Base-by-base conservation (phyloP, 306 rosid species). In the Prunus davidiana region DNA sequence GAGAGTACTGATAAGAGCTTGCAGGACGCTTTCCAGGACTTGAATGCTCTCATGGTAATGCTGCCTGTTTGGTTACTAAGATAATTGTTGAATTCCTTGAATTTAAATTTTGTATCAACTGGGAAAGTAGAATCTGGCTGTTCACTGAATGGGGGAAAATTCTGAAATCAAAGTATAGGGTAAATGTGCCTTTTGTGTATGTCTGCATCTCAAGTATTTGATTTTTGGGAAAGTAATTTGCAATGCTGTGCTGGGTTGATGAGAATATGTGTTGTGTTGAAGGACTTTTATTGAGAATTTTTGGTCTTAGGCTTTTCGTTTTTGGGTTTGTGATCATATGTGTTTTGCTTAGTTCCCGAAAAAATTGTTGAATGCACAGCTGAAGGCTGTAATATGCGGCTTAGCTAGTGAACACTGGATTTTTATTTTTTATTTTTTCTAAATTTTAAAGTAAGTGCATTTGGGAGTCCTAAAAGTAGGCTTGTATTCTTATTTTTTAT, bases 21-120 rank as follows among this genome's bases (percentile, higher is more conserved):
- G 89, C 96, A 92, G 78, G 97, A 95, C 2, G 98, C 98, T 79
- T 95, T 95, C 79, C 98, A 88, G 90, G 97, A 95, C 86, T 85
- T 95, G 88, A 95, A 95, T 88, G 97, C 97, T 82, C 96, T 92
- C 30, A 95, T 95, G 99, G 96, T 91, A 87, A 76, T 61, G 45
- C 65, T 16, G 64, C 18, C 51, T 51, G 8, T 62, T 63, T 51
- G 52, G 57, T 28, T 28, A 13, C 50, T 13, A 14, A 10, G 22
- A 49, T 30, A 22, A 72, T 72, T 71, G 7, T 30, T 38, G 30
- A 19, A 52, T 52, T 52, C 57, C 9, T 6, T 5, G 8, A 52
- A 52, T 52, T 5, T 52, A 52, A 54, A 2, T 18, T 52, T 19
- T 54, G 6, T 54, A 38, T 54, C 3, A 19, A 54, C 58, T 54